These are phyloP conservation scores for Sporopachydermia lactativora DNA, from an alignment of 805 yeast species.

Conservation along the genomic window DNA sequence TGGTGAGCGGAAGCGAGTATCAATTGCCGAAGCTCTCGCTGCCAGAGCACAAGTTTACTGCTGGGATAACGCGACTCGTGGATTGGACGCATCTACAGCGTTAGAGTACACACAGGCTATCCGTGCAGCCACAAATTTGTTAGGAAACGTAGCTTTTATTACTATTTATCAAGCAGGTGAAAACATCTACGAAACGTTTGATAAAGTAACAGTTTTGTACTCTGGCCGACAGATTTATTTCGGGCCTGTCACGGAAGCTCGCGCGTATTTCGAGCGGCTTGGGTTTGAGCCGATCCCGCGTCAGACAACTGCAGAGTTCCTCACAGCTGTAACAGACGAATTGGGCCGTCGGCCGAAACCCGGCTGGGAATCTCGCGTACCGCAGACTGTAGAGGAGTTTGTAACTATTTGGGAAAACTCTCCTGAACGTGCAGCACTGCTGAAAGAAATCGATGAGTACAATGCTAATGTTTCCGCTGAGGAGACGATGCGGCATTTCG, in stretches of 20 bases:
- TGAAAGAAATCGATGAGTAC: constrained; percentile 31
- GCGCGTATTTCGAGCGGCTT: constrained; percentile 44
- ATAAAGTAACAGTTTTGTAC: constrained; percentile 46
- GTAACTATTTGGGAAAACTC: constrained; percentile 43
- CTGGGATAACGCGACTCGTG: constrained; percentile 80
- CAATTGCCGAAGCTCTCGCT: constrained; percentile 65
- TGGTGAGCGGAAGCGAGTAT: constrained; percentile 77
- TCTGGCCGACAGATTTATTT: constrained; percentile 49
- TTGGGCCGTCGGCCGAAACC: constrained; percentile 34
- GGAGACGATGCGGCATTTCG: constrained; percentile 22
- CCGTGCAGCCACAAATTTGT: constrained; percentile 42
- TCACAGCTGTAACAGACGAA: constrained; percentile 59
- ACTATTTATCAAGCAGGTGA: constrained; percentile 63
- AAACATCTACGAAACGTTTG: constrained; percentile 48
- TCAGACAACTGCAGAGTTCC: constrained; percentile 58
- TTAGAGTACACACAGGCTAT: constrained; percentile 57
- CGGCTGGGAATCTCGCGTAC: constrained; percentile 40
- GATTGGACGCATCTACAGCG: constrained; percentile 76
- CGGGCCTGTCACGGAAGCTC: constrained; percentile 44
- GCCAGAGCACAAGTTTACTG: constrained; percentile 50
- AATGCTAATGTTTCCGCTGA: constrained; percentile 17
- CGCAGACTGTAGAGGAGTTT: constrained; percentile 50
- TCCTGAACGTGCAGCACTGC: constrained; percentile 26
- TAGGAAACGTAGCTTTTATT: constrained; percentile 42
- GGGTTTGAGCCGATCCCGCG: constrained; percentile 52